Conservation (phyloP, 306 rosid genomes). For the Castanopsis chinensis region DNA sequence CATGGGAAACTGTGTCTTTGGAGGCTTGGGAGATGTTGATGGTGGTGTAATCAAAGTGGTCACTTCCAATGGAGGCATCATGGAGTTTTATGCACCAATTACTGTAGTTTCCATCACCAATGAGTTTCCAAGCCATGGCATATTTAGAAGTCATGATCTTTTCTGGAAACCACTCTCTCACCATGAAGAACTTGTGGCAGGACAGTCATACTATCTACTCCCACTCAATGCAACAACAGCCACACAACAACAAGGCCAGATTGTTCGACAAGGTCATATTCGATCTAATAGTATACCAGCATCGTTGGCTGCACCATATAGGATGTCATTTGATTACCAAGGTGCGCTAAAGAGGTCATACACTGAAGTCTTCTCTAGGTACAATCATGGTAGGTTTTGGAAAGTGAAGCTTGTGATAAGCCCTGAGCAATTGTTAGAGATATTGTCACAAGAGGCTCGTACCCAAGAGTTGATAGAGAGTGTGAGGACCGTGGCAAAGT, state of each 20-base stretch:
- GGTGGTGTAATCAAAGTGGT: conserved; percentile 45
- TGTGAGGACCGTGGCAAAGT: conserved; percentile 76
- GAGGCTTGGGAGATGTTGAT: conserved; percentile 44
- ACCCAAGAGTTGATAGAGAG: conserved; percentile 75
- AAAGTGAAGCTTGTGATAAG: conserved; percentile 79
- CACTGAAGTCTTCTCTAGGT: conserved; percentile 43
- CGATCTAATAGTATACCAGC: conserved; percentile 64
- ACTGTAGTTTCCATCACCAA: conserved; percentile 56
- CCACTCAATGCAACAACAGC: conserved; percentile 37
- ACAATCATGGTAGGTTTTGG: conserved; percentile 54
- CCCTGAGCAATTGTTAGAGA: conserved; percentile 63
- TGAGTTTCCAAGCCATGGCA: conserved; percentile 66
- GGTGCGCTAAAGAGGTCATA: conserved; percentile 55
- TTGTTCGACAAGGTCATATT: conserved; percentile 62
- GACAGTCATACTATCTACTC: conserved; percentile 63
- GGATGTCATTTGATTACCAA: conserved; percentile 67
- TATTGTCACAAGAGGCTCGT: conserved; percentile 62
- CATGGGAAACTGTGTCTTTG: conserved; percentile 76
- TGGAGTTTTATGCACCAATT: conserved; percentile 68
- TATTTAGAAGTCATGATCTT: conserved; percentile 70
- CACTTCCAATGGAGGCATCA: conserved; percentile 76
- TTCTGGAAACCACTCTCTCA: conserved; percentile 71
- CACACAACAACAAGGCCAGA: background rate
- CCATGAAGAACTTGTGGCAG: conserved; percentile 51
- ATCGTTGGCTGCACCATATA: conserved; percentile 43